Base-by-base conservation (phyloP, 352 stramenopile genomes). In the Phytopythium mirpurense region DNA sequence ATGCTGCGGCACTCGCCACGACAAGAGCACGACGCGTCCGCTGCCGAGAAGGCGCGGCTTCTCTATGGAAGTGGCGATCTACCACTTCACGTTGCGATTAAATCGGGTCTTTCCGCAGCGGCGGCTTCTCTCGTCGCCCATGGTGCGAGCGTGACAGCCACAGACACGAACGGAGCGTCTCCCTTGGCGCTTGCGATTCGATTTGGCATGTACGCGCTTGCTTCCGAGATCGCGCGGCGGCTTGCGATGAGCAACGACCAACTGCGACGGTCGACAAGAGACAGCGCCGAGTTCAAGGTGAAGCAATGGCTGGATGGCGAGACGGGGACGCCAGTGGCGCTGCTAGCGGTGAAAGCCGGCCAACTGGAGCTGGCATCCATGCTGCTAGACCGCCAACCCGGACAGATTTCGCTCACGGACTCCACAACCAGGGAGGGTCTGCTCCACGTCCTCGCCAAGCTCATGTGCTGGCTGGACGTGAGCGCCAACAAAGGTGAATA, bases 31-130 rank as follows among this genome's bases (percentile, higher is more conserved):
- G 31, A 18, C 5, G 32, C 32, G 18, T 38, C 27, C 16, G 31
- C 29, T 26, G 38, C 45, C 19, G 16, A 18, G 4, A 51, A 38
- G 4, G 26, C 45, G n/a, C 8, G 19, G n/a, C 40, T 38, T 6
- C 18, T 51, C 9, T 3, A 43, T n/a, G 47, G 65, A 1, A 41
- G 75, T 21, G 47, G 60, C 10, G 74, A 88, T 32, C 62, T 63
- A 11, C 70, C 74, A 19, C 66, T 88, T n/a, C 77, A 86, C 27
- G 57, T 86, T 24, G 67, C 70, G 18, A 84, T 88, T 52, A 88
- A 88, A 40, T 54, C 67, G 18, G 77, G 77, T 16, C 53, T 83
- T 31, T 47, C 67, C 2, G 44, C 61, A n/a, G 74, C 72, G 29
- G 74, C 77, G 11, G 53, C 57, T 5, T 61, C 74, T 36, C 56